These are phyloP conservation scores for Musa schizocarpa DNA, from an alignment of 176 grass and related monocot species.

Conservation along the genomic window DNA sequence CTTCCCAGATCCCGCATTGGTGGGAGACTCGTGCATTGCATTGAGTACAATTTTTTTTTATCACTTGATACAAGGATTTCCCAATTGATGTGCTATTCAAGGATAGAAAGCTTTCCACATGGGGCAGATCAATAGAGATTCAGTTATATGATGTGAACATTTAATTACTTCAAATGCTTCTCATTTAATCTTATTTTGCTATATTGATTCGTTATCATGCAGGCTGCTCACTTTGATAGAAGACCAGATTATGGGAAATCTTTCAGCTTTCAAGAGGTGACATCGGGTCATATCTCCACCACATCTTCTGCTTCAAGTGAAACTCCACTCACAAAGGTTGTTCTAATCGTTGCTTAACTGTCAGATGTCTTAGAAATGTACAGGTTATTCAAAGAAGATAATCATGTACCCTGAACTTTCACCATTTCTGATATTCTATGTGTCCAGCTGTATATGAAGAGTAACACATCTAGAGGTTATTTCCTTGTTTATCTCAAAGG, in stretches of 20 bases:
- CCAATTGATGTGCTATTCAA: no score
- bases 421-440: background rate
- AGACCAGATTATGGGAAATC: slow-evolving; percentile 23
- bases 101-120: no score
- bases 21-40: no score
- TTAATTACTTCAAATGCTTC: background rate
- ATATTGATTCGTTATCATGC: slow-evolving; percentile 5
- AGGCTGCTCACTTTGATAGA: slow-evolving; percentile 30
- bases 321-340: slow-evolving; percentile 14
- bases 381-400: background rate
- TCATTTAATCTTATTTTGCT: background rate
- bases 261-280: slow-evolving; percentile 17
- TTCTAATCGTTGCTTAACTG: background rate
- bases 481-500: background rate
- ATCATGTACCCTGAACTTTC: background rate
- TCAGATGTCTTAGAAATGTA: background rate
- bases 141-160: background rate
- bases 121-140: background rate
- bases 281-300: slow-evolving; percentile 2
- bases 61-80: no score
- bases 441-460: background rate
- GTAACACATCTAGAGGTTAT: background rate
- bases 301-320: slow-evolving; percentile 10
- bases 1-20: no score
- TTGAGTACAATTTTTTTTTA: no score